Evolutionary conservation across 2,329 filamentous ascomycete species (phyloP).

Genomic region (Nigrospora oryzae): DNA sequence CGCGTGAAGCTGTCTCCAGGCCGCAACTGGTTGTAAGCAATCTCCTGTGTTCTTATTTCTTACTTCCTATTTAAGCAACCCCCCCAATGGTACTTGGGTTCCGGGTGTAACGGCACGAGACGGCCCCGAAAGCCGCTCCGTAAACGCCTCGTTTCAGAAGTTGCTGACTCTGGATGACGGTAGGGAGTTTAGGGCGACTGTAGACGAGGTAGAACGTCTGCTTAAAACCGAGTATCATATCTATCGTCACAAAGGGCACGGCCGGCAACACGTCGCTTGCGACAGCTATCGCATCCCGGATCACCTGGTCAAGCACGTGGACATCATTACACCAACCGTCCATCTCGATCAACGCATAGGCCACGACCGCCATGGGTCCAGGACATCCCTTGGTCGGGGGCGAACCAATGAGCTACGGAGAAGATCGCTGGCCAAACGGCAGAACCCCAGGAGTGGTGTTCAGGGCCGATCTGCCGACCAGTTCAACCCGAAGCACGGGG

Average conservation of each 20-base stretch:
- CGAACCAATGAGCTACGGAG: constrained; percentile 15
- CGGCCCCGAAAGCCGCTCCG: no score
- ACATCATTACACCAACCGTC: constrained; percentile 32
- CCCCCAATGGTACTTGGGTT: no score
- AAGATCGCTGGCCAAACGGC: constrained; percentile 10
- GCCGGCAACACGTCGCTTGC: constrained; percentile 28
- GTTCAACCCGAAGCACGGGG: constrained; percentile 21
- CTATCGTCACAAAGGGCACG: constrained; percentile 30
- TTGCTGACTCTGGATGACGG: no score
- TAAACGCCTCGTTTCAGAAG: no score
- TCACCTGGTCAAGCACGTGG: constrained; percentile 26
- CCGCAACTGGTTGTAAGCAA: constrained; percentile 35
- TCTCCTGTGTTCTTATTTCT: no score
- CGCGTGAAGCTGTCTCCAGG: constrained; percentile 41
- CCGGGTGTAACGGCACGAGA: no score
- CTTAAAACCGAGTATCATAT: constrained; percentile 44
- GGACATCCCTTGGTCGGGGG: constrained; percentile 12
- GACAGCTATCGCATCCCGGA: constrained; percentile 31
- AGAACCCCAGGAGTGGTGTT: constrained; percentile 15
- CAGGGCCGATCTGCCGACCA: constrained; percentile 15
- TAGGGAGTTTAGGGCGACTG: constrained; percentile 40
- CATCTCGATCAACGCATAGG: constrained; percentile 36
- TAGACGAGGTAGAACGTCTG: constrained; percentile 42
- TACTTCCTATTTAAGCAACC: no score
- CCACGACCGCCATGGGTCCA: constrained; percentile 25